These are phyloP conservation scores for Xylariaceae sp. DNA, from an alignment of 2,329 filamentous ascomycete genomes.

Conservation along the genomic window DNA sequence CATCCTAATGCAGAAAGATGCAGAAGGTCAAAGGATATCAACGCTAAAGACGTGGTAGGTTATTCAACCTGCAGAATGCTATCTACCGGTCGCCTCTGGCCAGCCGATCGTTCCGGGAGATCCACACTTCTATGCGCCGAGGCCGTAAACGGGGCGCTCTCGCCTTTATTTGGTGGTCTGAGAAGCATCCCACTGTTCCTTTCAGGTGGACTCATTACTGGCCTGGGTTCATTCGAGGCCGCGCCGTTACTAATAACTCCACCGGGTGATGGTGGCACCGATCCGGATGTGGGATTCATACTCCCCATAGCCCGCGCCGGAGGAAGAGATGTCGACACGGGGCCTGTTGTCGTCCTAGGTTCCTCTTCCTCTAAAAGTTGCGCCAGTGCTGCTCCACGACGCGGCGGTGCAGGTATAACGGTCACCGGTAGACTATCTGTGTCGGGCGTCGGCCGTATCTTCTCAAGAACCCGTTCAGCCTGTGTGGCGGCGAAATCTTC, in stretches of 20 bases:
- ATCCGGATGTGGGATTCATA: conserved; percentile 9
- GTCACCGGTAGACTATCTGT: conserved; percentile 60
- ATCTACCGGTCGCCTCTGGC: conserved; percentile 30
- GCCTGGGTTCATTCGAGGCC: conserved; percentile 15
- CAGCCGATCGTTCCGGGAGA: conserved; percentile 20
- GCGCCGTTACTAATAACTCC: conserved; percentile 17
- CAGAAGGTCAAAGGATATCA: neutral
- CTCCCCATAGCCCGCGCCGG: conserved; percentile 10
- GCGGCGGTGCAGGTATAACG: conserved; percentile 63
- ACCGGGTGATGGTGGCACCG: conserved; percentile 16
- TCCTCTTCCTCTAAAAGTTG: conserved; percentile 60
- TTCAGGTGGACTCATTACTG: conserved; percentile 18
- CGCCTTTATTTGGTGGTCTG: conserved; percentile 15
- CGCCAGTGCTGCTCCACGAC: conserved; percentile 59
- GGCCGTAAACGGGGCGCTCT: conserved; percentile 11
- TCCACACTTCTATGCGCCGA: conserved; percentile 14
- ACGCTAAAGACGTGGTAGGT: conserved; percentile 11
- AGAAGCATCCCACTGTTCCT: conserved; percentile 19
- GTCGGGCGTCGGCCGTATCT: conserved; percentile 55
- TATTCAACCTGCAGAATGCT: conserved; percentile 24
- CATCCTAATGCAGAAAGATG: conserved; percentile 6
- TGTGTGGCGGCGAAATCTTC: conserved; percentile 65
- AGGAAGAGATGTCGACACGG: conserved; percentile 9
- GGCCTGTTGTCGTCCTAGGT: conserved; percentile 10
- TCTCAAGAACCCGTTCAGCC: conserved; percentile 62